A percentile compares a stretch with the other conserved stretches of the same genome.
These are phyloP conservation scores for Barnettozyma wickerhamii DNA, from an alignment of 805 yeast genomes.

Conservation along the genomic window DNA sequence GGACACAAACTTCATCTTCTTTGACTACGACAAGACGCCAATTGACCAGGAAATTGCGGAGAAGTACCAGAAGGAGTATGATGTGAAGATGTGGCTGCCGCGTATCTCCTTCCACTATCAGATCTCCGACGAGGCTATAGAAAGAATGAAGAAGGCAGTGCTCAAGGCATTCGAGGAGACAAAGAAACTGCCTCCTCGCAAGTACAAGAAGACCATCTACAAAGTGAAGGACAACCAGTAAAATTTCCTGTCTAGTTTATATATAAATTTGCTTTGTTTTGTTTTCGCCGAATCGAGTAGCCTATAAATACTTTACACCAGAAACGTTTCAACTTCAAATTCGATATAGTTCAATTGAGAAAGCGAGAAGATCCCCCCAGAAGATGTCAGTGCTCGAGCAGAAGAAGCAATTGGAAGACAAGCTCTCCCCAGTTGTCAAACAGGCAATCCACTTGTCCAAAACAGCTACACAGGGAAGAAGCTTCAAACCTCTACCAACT, in stretches of 20 bases:
- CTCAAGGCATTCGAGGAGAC: conserved; percentile 34
- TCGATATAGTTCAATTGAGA: background rate
- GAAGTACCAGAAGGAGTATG: conserved; percentile 50
- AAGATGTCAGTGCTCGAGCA: conserved; percentile 14
- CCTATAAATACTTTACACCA: background rate
- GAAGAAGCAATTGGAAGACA: conserved; percentile 16
- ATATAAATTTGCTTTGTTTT: conserved; percentile 1
- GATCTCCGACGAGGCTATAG: conserved; percentile 16
- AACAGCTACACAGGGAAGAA: conserved; percentile 24
- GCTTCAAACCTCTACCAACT: conserved; percentile 45
- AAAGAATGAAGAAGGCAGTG: conserved; percentile 28
- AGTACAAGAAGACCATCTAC: conserved; percentile 4
- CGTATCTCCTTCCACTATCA: conserved; percentile 60
- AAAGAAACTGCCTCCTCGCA: conserved; percentile 10
- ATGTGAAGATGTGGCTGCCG: conserved; percentile 55
- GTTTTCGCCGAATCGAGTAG: background rate
- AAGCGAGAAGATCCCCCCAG: background rate
- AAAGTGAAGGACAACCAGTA: conserved; percentile 1
- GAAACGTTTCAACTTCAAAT: background rate
- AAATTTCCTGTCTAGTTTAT: background rate
- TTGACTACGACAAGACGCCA: conserved; percentile 44
- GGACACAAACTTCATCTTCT: conserved; percentile 79
- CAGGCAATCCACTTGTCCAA: conserved; percentile 40
- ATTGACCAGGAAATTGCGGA: conserved; percentile 54
- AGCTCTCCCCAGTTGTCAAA: conserved; percentile 24